A percentile compares a stretch with the other conserved stretches of the same genome.
phyloP scores from a whole-genome alignment of 805 yeast species.

The Clavispora fructus region DNA sequence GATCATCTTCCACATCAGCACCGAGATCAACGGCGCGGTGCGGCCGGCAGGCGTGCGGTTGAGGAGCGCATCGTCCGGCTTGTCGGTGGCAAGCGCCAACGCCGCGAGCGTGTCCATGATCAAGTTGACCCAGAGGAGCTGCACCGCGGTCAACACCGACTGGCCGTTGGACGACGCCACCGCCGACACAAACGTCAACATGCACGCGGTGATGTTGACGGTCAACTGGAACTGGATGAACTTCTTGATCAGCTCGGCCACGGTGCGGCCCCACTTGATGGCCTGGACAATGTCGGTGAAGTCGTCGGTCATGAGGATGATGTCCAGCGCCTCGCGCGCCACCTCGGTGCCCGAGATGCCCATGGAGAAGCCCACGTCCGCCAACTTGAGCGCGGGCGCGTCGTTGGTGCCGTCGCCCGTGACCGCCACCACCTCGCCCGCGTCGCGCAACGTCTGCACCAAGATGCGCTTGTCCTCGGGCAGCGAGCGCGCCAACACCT shows the following conservation, averaged over 20 bases:
- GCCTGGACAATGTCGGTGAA: conserved; percentile 94
- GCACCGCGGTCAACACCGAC: conserved; percentile 95
- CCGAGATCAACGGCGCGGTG: conserved; percentile 69
- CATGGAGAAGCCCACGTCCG: conserved; percentile 98
- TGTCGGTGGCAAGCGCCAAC: conserved; percentile 93
- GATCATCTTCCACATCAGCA: conserved; percentile 98
- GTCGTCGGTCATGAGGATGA: conserved; percentile 89
- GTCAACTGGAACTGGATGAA: conserved; percentile 95
- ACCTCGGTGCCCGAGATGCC: conserved; percentile 98
- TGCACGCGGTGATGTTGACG: conserved; percentile 94
- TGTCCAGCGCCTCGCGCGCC: conserved; percentile 95
- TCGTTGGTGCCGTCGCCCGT: conserved; percentile 99
- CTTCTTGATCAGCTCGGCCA: conserved; percentile 87
- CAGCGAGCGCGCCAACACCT: conserved; percentile 88
- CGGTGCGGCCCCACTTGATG: conserved; percentile 98
- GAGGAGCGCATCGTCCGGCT: conserved; percentile 79
- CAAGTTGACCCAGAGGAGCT: conserved; percentile 92
- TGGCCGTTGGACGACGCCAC: conserved; percentile 73
- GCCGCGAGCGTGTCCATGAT: conserved; percentile 99
- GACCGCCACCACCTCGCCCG: conserved; percentile 95
- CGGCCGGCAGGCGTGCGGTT: conserved; percentile 83
- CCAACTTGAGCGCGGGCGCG: conserved; percentile 94
- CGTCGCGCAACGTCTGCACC: conserved; percentile 70
- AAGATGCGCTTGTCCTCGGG: conserved; percentile 92
- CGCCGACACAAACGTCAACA: conserved; percentile 88